These are phyloP conservation scores for Inosperma sp. DNA, from an alignment of 768 basidiomycete species.

Conservation along the genomic window DNA sequence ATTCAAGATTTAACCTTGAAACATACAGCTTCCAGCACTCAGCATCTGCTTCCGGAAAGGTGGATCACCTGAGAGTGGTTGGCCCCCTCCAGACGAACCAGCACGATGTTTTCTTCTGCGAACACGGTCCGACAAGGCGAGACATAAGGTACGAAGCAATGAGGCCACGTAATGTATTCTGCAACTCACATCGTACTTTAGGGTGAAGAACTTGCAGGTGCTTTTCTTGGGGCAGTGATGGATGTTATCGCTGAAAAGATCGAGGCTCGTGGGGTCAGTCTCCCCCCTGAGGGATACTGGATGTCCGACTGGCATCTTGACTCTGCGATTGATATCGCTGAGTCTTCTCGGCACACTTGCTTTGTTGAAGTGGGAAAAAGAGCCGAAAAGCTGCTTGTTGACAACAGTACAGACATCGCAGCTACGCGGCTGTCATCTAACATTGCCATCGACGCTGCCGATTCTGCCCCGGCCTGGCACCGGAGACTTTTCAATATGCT, in stretches of 20 bases:
- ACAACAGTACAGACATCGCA: too few species aligned
- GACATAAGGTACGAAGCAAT: not conserved
- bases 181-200: too few species aligned
- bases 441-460: not conserved
- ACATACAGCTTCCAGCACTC: not conserved
- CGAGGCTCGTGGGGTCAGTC: not conserved
- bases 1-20: not conserved
- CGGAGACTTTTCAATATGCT: not conserved
- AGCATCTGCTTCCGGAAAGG: not conserved
- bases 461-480: not conserved
- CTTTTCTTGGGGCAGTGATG: slow-evolving; percentile 1
- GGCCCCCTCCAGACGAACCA: not conserved
- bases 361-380: too few species aligned
- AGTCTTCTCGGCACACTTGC: too few species aligned
- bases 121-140: not conserved
- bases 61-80: not conserved
- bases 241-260: slow-evolving; percentile 1
- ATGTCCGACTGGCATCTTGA: too few species aligned
- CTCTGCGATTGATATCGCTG: too few species aligned
- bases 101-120: not conserved
- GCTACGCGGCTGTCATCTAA: slow-evolving; percentile 1
- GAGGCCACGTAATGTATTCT: not conserved
- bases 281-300: too few species aligned
- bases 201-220: too few species aligned
- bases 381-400: too few species aligned